Conservation (phyloP, 169 alveolate genomes). For the Plasmodium vivax region DNA sequence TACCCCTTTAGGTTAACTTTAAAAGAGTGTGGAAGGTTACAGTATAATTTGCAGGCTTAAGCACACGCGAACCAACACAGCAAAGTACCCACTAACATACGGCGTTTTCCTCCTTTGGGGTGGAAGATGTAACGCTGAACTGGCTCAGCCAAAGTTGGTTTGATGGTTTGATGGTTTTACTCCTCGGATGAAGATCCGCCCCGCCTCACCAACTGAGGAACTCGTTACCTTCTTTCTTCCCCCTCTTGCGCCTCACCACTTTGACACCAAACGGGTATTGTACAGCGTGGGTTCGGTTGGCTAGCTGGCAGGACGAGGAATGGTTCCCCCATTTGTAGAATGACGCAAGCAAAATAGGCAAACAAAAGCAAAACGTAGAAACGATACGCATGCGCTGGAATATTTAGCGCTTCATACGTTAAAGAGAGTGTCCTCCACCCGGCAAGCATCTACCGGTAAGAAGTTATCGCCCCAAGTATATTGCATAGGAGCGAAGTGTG, state of each 20-base stretch:
- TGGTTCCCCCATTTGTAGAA: neutral
- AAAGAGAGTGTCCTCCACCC: neutral
- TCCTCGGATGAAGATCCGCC: neutral
- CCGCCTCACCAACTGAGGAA: neutral
- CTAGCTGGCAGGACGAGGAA: neutral
- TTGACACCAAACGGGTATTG: neutral
- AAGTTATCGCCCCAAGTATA: neutral
- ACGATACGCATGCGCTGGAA: neutral
- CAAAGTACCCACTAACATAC: neutral
- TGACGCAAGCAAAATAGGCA: neutral
- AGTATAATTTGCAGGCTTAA: neutral
- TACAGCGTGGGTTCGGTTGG: neutral
- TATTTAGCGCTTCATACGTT: neutral
- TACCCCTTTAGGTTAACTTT: neutral
- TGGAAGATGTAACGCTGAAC: neutral
- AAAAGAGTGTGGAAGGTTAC: neutral
- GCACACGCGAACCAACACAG: neutral
- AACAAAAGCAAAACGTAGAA: too few relatives aligned
- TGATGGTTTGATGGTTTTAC: neutral
- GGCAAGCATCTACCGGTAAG: neutral
- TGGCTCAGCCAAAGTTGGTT: neutral
- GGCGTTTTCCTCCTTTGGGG: neutral
- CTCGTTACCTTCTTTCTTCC: neutral
- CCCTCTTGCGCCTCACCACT: neutral
- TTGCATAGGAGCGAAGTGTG: neutral